Evolutionary conservation across 2,329 filamentous ascomycete species (phyloP).

Genomic region (Colletotrichum gloeosporioides): DNA sequence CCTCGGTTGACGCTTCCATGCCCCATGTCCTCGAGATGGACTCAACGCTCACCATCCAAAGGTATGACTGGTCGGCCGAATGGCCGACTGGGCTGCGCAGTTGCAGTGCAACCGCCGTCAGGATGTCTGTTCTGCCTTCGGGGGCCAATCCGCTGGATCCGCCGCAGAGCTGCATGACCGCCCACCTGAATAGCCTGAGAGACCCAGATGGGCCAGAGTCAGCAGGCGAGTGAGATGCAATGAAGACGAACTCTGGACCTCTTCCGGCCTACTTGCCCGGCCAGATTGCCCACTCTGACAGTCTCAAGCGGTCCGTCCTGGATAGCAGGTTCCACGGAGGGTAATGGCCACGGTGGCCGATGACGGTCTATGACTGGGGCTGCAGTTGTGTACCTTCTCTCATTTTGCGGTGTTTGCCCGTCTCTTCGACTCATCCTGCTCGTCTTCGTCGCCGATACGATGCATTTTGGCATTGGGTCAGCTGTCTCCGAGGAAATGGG

Average conservation of each 20-base stretch:
- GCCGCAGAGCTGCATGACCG: slow-evolving; percentile 12
- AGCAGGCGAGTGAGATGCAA: not conserved
- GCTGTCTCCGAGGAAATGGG: not conserved
- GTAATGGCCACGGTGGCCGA: not conserved
- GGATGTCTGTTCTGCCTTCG: not conserved
- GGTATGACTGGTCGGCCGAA: not conserved
- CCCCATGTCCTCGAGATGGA: not conserved
- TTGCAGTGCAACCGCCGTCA: slow-evolving; percentile 5
- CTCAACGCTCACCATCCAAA: not conserved
- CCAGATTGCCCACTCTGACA: not conserved
- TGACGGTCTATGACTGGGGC: not conserved
- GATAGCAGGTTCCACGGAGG: not conserved
- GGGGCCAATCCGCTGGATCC: slow-evolving; percentile 10
- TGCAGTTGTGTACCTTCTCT: not conserved
- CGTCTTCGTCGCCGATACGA: not conserved
- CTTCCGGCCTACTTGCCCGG: not conserved
- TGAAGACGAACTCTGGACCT: not conserved
- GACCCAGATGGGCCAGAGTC: not conserved
- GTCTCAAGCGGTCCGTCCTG: not conserved
- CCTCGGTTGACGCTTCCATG: not conserved
- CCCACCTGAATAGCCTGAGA: slow-evolving; percentile 18
- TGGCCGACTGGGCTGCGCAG: not conserved
- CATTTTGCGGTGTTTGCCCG: not conserved
- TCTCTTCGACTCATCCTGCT: not conserved
- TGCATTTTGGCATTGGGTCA: not conserved